Percentiles rank a stretch among this genome's conserved stretches.
Conservation (phyloP, 202 grass and related monocot genomes). For the Cymbopogon flexuosus region DNA sequence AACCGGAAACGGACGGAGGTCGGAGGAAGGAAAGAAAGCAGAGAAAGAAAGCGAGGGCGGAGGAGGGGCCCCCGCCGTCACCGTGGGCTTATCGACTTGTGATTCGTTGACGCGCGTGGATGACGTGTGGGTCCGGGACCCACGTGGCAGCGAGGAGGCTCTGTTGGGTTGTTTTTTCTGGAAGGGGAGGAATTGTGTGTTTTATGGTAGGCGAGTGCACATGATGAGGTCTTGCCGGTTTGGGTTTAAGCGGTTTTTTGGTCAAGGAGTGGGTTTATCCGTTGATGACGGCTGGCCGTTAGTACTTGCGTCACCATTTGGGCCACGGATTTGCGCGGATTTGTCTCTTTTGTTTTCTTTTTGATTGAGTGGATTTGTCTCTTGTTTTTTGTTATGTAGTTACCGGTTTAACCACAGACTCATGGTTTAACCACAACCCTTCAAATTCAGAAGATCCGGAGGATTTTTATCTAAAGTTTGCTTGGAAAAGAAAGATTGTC, state of each 20-base stretch:
- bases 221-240: not conserved
- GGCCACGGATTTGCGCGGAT: not conserved
- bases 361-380: not conserved
- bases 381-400: not conserved
- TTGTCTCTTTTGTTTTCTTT: not conserved
- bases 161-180: too few species aligned
- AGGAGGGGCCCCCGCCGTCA: not conserved
- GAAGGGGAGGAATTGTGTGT: not conserved
- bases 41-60: not conserved
- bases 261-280: slow-evolving; percentile 28
- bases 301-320: slow-evolving; percentile 4
- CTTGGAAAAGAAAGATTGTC: too few species aligned
- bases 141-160: not conserved
- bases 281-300: slow-evolving; percentile 19
- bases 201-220: not conserved
- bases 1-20: not conserved
- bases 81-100: not conserved
- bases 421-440: too few species aligned
- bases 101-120: fast-evolving
- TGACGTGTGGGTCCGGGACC: not conserved
- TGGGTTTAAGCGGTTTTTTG: slow-evolving; percentile 39
- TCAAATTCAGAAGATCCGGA: too few species aligned
- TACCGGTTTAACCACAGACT: too few species aligned
- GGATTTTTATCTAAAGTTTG: too few species aligned
- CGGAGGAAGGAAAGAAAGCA: not conserved